Evolutionary conservation across 2,329 filamentous ascomycete genomes (phyloP).

Genomic region (Grosmannia penicillata): DNA sequence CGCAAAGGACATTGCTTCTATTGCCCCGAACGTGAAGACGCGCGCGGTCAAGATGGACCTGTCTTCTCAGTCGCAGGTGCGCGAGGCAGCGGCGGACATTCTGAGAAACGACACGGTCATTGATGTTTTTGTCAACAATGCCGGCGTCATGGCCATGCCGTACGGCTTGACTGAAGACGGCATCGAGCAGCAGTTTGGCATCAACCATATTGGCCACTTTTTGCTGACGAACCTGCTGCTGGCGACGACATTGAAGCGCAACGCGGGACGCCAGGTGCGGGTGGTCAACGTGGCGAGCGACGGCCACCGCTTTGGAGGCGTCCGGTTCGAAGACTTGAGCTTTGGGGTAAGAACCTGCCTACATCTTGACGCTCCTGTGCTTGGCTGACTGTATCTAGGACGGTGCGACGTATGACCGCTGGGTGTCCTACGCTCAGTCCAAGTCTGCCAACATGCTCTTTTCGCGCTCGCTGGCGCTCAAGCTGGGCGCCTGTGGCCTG

Average conservation of each 20-base stretch:
- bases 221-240: constrained; percentile 31
- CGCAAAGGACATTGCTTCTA: constrained; percentile 16
- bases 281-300: constrained; percentile 7
- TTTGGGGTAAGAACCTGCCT: constrained; percentile 17
- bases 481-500: background rate
- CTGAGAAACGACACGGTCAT: constrained; percentile 17
- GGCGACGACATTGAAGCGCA: constrained; percentile 20
- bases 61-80: constrained; percentile 19
- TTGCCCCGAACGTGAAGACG: constrained; percentile 16
- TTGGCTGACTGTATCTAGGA: too few species aligned
- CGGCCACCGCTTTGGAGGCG: background rate
- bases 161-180: constrained; percentile 23
- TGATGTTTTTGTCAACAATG: constrained; percentile 30
- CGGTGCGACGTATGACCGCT: constrained; percentile 10
- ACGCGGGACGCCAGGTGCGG: background rate
- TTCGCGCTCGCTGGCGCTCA: constrained; percentile 7
- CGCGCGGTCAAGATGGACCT: constrained; percentile 23
- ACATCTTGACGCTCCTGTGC: too few species aligned
- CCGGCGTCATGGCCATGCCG: constrained; percentile 24
- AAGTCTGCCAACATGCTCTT: constrained; percentile 17
- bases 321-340: constrained; percentile 6
- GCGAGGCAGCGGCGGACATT: constrained; percentile 19
- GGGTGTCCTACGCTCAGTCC: constrained; percentile 15
- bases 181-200: constrained; percentile 27
- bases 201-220: constrained; percentile 35